These are phyloP conservation scores for Ustilago sp. DNA, from an alignment of 1,284 basidiomycete species.

Conservation along the genomic window DNA sequence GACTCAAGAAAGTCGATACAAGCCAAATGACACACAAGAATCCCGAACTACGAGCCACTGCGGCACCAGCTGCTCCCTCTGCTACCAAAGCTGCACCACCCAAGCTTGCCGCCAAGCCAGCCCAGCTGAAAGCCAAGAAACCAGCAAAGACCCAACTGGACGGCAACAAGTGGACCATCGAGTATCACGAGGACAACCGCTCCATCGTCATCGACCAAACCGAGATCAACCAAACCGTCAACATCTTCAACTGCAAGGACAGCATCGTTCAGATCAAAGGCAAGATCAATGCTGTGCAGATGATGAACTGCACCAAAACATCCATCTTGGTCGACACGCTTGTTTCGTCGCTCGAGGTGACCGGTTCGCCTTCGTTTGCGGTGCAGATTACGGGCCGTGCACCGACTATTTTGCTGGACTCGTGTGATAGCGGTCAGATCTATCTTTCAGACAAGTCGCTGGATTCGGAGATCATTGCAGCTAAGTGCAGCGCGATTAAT, in stretches of 20 bases:
- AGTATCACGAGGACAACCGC: slow-evolving; percentile 89
- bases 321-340: slow-evolving; percentile 90
- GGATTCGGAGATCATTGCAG: slow-evolving; percentile 86
- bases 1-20: slow-evolving; percentile 91
- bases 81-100: slow-evolving; percentile 54
- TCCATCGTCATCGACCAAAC: slow-evolving; percentile 81
- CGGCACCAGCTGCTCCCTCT: slow-evolving; percentile 5
- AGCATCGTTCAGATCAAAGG: slow-evolving; percentile 88
- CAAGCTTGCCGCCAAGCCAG: slow-evolving; percentile 55
- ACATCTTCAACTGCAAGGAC: slow-evolving; percentile 91
- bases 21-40: slow-evolving; percentile 99
- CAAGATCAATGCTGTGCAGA: slow-evolving; percentile 93
- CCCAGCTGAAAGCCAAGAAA: slow-evolving; percentile 76
- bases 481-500: slow-evolving; percentile 95
- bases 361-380: slow-evolving; percentile 90
- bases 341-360: slow-evolving; percentile 87
- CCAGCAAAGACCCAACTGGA: slow-evolving; percentile 90
- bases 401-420: slow-evolving; percentile 93
- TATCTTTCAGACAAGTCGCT: slow-evolving; percentile 89
- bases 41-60: slow-evolving; percentile 78
- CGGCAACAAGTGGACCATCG: slow-evolving; percentile 93
- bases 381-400: slow-evolving; percentile 89
- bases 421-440: slow-evolving; percentile 93
- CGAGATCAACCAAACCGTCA: slow-evolving; percentile 86
- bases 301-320: slow-evolving; percentile 83